Conservation (phyloP, 2,329 filamentous ascomycete genomes). For the Verticillium dahliae region DNA sequence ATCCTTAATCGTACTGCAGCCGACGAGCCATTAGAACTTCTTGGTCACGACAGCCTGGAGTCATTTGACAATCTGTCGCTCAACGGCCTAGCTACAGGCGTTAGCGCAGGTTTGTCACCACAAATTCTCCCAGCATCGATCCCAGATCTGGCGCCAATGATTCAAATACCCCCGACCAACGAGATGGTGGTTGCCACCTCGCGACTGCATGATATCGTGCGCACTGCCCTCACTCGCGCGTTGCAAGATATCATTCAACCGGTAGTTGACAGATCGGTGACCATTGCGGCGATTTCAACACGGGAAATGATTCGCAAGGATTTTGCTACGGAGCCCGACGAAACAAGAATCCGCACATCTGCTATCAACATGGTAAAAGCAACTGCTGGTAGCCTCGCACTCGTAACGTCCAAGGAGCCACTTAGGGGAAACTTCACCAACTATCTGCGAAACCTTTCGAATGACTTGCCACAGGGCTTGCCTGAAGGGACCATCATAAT, state of each 20-base stretch:
- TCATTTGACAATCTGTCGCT: constrained; percentile 78
- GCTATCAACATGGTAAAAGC: constrained; percentile 94
- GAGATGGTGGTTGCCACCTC: constrained; percentile 69
- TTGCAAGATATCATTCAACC: constrained; percentile 96
- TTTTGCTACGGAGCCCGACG: constrained; percentile 87
- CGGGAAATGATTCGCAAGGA: constrained; percentile 95
- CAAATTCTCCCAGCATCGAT: constrained; percentile 72
- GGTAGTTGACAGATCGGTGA: constrained; percentile 94
- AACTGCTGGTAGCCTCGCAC: constrained; percentile 84
- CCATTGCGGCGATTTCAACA: constrained; percentile 94
- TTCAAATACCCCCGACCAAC: constrained; percentile 75
- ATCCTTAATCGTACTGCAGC: constrained; percentile 66
- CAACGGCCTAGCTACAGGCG: constrained; percentile 63
- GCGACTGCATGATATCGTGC: constrained; percentile 70
- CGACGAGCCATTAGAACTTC: constrained; percentile 43
- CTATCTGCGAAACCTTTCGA: constrained; percentile 72
- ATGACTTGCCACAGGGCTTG: constrained; percentile 69
- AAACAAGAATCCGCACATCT: constrained; percentile 76
- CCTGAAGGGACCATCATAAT: constrained; percentile 95
- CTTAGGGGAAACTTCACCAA: constrained; percentile 95
- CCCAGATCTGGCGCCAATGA: constrained; percentile 72
- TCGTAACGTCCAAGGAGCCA: constrained; percentile 98
- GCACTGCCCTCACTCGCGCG: constrained; percentile 78
- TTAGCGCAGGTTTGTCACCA: constrained; percentile 68
- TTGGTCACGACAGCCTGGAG: constrained; percentile 63